Evolutionary conservation across 2,329 filamentous ascomycete species (phyloP).

Genomic region (Dichotomopilus funicola): DNA sequence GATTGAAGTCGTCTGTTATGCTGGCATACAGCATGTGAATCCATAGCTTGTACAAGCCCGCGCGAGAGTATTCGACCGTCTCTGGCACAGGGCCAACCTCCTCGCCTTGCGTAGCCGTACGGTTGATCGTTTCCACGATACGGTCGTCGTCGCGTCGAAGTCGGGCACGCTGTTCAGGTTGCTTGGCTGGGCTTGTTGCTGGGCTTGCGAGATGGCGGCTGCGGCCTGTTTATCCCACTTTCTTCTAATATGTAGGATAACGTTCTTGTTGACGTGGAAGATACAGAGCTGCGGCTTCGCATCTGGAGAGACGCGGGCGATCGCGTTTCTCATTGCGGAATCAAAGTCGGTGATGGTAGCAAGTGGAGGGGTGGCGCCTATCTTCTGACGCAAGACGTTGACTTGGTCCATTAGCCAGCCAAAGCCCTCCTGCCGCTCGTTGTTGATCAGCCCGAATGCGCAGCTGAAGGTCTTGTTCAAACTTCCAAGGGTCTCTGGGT

Average conservation of each 20-base stretch:
- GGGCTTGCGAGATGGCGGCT: not conserved
- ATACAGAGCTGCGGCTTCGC: not conserved
- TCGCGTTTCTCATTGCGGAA: not conserved
- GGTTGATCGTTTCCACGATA: not conserved
- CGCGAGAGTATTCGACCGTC: not conserved
- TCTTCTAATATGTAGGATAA: not conserved
- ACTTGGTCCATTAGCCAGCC: not conserved
- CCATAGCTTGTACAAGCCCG: not conserved
- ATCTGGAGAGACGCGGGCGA: not conserved
- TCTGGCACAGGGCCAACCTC: not conserved
- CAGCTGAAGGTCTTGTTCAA: not conserved
- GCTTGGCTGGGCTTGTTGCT: not conserved
- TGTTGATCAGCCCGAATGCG: slow-evolving; percentile 1
- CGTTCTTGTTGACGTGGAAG: not conserved
- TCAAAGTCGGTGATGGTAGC: not conserved
- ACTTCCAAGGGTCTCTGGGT: not conserved
- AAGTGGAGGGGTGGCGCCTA: not conserved
- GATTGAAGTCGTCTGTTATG: not conserved
- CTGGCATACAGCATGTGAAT: not conserved
- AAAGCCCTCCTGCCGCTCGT: not conserved
- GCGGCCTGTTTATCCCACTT: not conserved
- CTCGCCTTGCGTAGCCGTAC: not conserved
- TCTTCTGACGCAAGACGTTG: not conserved
- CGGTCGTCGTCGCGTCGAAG: not conserved
- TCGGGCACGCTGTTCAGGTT: not conserved